Evolutionary conservation across 2,329 filamentous ascomycete species (phyloP), one percentile per base, ranked within the genome.

Genomic region (Alternaria dauci): DNA sequence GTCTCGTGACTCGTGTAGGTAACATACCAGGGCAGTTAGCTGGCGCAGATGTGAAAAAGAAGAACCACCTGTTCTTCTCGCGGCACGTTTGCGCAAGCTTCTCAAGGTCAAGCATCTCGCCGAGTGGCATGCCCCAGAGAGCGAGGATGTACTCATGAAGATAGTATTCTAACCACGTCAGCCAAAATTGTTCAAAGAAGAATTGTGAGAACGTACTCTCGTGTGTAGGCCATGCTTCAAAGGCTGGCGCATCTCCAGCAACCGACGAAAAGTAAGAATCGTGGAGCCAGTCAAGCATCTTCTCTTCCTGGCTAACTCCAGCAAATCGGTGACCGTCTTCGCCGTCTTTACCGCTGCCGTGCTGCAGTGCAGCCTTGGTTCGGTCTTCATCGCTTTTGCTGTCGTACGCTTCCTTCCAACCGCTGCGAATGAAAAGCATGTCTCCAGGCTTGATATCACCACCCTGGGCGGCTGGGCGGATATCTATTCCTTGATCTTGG

Each of bases 241-340:
- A 91, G 0, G 85, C 81, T 20, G 85, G 86, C 12, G 83, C 80
- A 71, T 92, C 90, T 0, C 87, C 87, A 0, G 85, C 88, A 1
- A 90, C 88, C 0, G 86, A 87, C 0, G 89, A 82, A 66, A 92
- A 91, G 53, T 89, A 88, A 65, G 84, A 86, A 70, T 92, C 88
- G 80, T 91, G 89, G 59, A 92, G 63, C 89, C 89, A 92, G 54
- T 86, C 84, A 8, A 87, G 79, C 4, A 88, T 83, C 44, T 84
- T 83, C 48, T 86, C 77, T 51, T 86, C 84, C 64, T 86, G 84
- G 47, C 80, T 81, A 3, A 87, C 58, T 0, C 86, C 85, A 0
- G 81, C 82, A 69, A 82, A 87, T 8, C 76, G 55, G 50, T 81
- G 74, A 3, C 79, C 76, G 8, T 79, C 80, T 11, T 73, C 68